These are phyloP conservation scores for Starmerella geochares DNA, from an alignment of 805 yeast species.

Conservation along the genomic window DNA sequence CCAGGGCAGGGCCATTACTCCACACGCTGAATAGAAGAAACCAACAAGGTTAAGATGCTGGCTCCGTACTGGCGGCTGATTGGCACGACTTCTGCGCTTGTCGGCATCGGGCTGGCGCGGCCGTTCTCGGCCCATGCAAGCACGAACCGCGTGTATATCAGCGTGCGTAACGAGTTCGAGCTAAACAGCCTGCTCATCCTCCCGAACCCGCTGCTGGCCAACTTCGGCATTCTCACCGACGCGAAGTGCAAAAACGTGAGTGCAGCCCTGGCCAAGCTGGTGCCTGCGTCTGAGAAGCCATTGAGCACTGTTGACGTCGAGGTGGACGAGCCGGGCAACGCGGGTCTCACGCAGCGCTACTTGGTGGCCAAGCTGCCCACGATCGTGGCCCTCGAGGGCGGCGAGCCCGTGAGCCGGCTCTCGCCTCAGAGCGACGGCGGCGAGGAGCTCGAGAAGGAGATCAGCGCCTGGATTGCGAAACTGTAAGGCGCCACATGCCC, in stretches of 20 bases:
- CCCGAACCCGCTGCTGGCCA: constrained; percentile 54
- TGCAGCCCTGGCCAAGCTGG: constrained; percentile 46
- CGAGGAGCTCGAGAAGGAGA: constrained; percentile 26
- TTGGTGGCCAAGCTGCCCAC: constrained; percentile 52
- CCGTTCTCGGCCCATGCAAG: constrained; percentile 19
- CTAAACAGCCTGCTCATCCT: constrained; percentile 42
- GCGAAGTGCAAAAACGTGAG: constrained; percentile 52
- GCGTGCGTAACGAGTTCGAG: constrained; percentile 50
- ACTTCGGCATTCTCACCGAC: constrained; percentile 63
- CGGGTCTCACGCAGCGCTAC: constrained; percentile 49
- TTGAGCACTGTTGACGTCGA: constrained; percentile 58
- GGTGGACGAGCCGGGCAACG: constrained; percentile 54
- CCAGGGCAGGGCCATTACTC: neutral
- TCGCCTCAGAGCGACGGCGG: constrained; percentile 21
- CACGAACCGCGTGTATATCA: constrained; percentile 39
- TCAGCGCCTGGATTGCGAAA: constrained; percentile 34
- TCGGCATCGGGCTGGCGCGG: constrained; percentile 13
- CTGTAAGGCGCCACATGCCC: too few species aligned
- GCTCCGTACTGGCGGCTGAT: constrained; percentile 11
- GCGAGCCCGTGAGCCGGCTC: constrained; percentile 43
- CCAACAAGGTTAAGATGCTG: neutral
- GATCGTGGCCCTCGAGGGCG: constrained; percentile 55
- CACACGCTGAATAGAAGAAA: too few species aligned
- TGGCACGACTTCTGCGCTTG: constrained; percentile 21
- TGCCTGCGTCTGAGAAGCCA: constrained; percentile 39